Percentiles rank a stretch among this genome's conserved stretches.
phyloP scores from a whole-genome alignment of 306 rosid genomes.

The Lagenaria siceraria region DNA sequence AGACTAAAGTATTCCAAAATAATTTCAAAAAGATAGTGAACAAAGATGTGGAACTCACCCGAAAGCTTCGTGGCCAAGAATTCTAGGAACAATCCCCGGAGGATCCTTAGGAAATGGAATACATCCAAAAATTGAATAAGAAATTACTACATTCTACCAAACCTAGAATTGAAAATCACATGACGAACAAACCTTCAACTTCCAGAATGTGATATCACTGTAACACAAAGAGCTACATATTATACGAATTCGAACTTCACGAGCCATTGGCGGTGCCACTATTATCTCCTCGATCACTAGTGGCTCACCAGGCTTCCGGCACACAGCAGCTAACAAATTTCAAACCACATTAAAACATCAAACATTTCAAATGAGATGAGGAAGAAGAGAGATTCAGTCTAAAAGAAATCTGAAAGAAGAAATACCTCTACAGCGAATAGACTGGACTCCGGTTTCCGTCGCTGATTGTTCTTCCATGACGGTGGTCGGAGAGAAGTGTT shows the following conservation, averaged over 20 bases:
- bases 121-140: background rate
- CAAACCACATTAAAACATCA: background rate
- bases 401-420: background rate
- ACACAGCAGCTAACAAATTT: slow-evolving; percentile 43
- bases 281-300: slow-evolving; percentile 52
- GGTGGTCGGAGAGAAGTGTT: background rate
- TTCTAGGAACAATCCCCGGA: slow-evolving; percentile 56
- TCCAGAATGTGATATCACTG: slow-evolving; percentile 66
- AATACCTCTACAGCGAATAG: background rate
- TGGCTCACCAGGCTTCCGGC: slow-evolving; percentile 52
- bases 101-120: slow-evolving; percentile 25
- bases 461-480: background rate
- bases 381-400: background rate
- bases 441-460: background rate
- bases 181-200: slow-evolving; percentile 33
- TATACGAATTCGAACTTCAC: slow-evolving; percentile 55
- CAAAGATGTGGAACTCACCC: slow-evolving; percentile 28
- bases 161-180: background rate
- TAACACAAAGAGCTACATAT: slow-evolving; percentile 64
- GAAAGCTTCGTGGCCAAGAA: slow-evolving; percentile 78
- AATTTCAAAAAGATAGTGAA: background rate
- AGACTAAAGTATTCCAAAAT: background rate
- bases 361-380: background rate
- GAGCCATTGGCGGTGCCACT: slow-evolving; percentile 73
- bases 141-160: background rate